A percentile compares a stretch with the other conserved stretches of the same genome.
phyloP scores from a whole-genome alignment of 441 rosid genomes.

The Gossypium davidsonii region DNA sequence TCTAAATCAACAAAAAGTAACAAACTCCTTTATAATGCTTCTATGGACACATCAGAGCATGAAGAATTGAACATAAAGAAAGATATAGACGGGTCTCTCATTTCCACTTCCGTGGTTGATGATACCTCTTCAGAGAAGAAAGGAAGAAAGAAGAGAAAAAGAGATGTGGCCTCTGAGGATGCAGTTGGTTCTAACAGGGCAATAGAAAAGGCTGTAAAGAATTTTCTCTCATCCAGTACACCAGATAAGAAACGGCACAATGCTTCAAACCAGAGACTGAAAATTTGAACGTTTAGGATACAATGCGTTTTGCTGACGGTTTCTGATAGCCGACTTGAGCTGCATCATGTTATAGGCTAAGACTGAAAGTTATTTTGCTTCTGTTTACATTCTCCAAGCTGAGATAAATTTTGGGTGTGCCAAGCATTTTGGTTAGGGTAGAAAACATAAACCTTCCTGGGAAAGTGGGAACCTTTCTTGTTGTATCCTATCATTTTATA shows the following conservation, averaged over 20 bases:
- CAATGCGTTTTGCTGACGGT: background rate
- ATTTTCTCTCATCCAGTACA: constrained; percentile 41
- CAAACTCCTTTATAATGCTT: constrained; percentile 34
- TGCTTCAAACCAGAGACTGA: constrained; percentile 4
- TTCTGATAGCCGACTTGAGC: background rate
- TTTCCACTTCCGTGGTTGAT: constrained; percentile 20
- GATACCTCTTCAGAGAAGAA: constrained; percentile 22
- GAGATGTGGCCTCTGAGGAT: constrained; percentile 19
- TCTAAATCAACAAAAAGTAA: constrained; percentile 34
- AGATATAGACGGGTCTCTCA: constrained; percentile 40
- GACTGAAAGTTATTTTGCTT: background rate
- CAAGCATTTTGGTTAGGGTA: background rate
- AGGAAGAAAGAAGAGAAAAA: constrained; percentile 27
- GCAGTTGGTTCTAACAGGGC: constrained; percentile 24
- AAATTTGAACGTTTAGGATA: background rate
- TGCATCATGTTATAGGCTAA: constrained; percentile 4
- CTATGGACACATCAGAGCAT: constrained; percentile 34
- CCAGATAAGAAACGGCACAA: constrained; percentile 36
- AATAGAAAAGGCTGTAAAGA: constrained; percentile 25
- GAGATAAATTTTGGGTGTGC: background rate
- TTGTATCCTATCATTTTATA: constrained; percentile 2
- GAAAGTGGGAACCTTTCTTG: background rate
- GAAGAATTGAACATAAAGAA: constrained; percentile 38
- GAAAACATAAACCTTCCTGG: background rate
- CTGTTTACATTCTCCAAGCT: background rate